phyloP scores from a whole-genome alignment of 225 moss, liverwort and hornwort genomes.

The Thuidium tamariscinum region DNA sequence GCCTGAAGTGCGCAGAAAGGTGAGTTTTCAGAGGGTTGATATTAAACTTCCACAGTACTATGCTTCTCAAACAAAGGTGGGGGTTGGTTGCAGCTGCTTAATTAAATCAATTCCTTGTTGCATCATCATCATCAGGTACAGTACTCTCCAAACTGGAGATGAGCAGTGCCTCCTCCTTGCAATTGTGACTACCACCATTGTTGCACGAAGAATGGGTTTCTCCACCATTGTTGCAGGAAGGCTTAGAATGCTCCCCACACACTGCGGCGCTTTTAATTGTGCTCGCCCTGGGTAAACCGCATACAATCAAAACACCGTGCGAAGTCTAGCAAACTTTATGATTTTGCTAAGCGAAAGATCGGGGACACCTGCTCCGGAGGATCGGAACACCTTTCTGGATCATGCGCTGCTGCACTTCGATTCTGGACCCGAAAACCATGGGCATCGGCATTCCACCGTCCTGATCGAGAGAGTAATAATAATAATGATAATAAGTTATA shows the following conservation, averaged over 20 bases:
- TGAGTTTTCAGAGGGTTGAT: background rate
- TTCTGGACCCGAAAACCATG: background rate
- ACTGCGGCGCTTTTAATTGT: background rate
- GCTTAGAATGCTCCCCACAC: background rate
- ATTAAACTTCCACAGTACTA: background rate
- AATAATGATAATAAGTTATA: no score
- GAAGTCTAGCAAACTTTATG: background rate
- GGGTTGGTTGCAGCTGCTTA: background rate
- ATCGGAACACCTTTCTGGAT: background rate
- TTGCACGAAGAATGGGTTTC: background rate
- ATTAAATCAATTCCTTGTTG: no score
- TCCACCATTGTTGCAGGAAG: background rate
- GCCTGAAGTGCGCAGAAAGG: no score
- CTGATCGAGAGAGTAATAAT: background rate
- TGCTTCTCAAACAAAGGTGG: background rate
- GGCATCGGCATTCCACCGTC: background rate
- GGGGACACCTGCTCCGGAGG: fast-evolving
- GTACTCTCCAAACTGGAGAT: background rate
- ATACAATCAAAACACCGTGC: background rate
- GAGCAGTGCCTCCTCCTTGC: background rate
- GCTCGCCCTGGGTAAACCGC: no score
- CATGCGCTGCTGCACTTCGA: background rate
- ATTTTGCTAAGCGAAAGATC: background rate
- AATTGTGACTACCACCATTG: background rate
- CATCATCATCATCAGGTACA: background rate